Conservation (phyloP, 176 grass and related monocot species). For the Guadua angustifolia region DNA sequence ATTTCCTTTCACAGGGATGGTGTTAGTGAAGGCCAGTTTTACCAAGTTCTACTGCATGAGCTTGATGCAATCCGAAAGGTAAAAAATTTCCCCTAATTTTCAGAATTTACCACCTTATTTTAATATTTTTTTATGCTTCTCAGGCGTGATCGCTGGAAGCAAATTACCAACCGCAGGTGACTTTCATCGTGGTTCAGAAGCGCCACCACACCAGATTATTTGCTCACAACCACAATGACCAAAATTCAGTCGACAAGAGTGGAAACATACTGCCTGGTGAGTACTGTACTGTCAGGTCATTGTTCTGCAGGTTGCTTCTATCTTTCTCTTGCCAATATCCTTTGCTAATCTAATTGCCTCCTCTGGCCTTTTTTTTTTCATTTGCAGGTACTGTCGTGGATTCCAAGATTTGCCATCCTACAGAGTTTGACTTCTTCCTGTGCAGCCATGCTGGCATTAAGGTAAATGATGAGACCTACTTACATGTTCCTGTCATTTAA, state of each 20-base stretch:
- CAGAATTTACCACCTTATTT: neutral
- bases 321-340: neutral
- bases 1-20: conserved; percentile 62
- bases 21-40: conserved; percentile 93
- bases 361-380: neutral
- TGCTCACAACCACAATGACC: conserved; percentile 78
- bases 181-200: conserved; percentile 92
- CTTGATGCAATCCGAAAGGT: conserved; percentile 88
- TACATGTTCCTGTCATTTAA: neutral
- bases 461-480: conserved; percentile 21
- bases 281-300: neutral
- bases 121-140: conserved; percentile 17
- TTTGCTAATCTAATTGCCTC: conserved; percentile 22
- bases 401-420: conserved; percentile 90
- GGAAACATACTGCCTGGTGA: conserved; percentile 83
- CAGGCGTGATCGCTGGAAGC: conserved; percentile 87
- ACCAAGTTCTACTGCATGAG: conserved; percentile 84
- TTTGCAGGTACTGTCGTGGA: conserved; percentile 85
- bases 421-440: conserved; percentile 88
- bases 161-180: conserved; percentile 80
- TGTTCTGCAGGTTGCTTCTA: neutral
- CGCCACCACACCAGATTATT: conserved; percentile 93
- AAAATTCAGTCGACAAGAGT: conserved; percentile 58
- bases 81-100: neutral
- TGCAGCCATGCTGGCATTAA: conserved; percentile 97